Conservation (phyloP, 345 rosid species). For the Lepidium sativum region DNA sequence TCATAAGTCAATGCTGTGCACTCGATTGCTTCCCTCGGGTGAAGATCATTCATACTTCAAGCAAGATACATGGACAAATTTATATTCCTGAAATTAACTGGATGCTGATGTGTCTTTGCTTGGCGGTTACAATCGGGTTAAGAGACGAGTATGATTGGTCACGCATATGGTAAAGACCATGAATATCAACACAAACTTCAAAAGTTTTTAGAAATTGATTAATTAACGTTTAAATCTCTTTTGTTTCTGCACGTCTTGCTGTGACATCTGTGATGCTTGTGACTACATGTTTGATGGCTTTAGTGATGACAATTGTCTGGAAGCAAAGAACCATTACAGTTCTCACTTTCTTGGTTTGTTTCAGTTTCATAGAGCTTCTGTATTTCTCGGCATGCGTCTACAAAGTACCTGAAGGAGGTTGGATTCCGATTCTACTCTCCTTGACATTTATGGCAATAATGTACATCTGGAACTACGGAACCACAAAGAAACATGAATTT, state of each 20-base stretch:
- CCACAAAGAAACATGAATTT: slow-evolving; percentile 62
- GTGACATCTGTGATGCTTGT: slow-evolving; percentile 70
- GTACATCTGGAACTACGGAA: slow-evolving; percentile 87
- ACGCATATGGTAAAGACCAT: slow-evolving; percentile 58
- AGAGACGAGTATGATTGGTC: slow-evolving; percentile 68
- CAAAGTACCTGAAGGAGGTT: slow-evolving; percentile 74
- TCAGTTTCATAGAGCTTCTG: slow-evolving; percentile 60
- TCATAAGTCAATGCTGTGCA: slow-evolving; percentile 76
- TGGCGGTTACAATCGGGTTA: slow-evolving; percentile 62
- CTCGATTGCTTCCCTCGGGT: slow-evolving; percentile 84
- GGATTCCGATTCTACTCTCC: slow-evolving; percentile 68
- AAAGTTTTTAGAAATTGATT: neutral
- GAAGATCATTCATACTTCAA: slow-evolving; percentile 73
- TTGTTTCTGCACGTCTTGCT: slow-evolving; percentile 56
- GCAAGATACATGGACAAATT: slow-evolving; percentile 68
- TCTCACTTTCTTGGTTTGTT: slow-evolving; percentile 40
- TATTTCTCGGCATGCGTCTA: slow-evolving; percentile 55
- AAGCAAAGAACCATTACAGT: slow-evolving; percentile 40
- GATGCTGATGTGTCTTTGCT: slow-evolving; percentile 74
- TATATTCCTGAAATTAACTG: slow-evolving; percentile 92
- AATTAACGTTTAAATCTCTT: neutral
- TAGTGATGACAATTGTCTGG: slow-evolving; percentile 64
- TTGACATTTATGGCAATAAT: slow-evolving; percentile 45
- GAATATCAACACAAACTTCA: neutral
- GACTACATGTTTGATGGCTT: slow-evolving; percentile 65